phyloP scores from a whole-genome alignment of 2,329 filamentous ascomycete species.

The Fusarium pseudonygamai region DNA sequence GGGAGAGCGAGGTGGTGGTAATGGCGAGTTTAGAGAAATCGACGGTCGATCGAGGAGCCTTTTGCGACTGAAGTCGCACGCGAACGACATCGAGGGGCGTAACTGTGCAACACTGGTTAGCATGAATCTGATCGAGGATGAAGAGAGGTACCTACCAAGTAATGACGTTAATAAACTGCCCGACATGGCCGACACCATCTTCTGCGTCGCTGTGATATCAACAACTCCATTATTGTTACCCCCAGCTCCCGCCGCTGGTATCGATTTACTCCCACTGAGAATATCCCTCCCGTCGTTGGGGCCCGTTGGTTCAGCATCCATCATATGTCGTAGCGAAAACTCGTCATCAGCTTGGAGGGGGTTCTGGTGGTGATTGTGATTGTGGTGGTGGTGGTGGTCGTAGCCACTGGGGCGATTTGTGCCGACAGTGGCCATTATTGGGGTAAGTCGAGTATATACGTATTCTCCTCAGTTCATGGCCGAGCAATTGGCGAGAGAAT shows the following conservation, averaged over 20 bases:
- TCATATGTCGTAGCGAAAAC: constrained; percentile 44
- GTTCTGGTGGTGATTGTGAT: constrained; percentile 24
- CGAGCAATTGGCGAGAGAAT: background rate
- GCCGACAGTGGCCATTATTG: constrained; percentile 38
- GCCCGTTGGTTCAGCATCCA: constrained; percentile 30
- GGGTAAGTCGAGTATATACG: constrained; percentile 5
- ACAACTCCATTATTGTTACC: constrained; percentile 50
- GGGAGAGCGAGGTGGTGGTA: constrained; percentile 67
- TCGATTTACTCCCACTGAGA: constrained; percentile 9
- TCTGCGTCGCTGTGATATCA: constrained; percentile 84
- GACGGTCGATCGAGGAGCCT: constrained; percentile 58
- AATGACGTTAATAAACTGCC: constrained; percentile 91
- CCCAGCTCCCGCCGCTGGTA: constrained; percentile 18
- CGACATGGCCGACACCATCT: constrained; percentile 93
- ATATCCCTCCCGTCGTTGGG: constrained; percentile 13
- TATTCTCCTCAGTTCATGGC: constrained; percentile 27
- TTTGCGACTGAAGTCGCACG: constrained; percentile 90
- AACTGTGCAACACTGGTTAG: constrained; percentile 61
- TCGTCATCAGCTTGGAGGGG: constrained; percentile 43
- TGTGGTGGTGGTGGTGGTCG: constrained; percentile 26
- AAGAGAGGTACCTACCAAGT: constrained; percentile 70
- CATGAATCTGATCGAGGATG: background rate
- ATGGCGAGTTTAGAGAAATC: constrained; percentile 66
- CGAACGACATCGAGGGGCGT: constrained; percentile 97
- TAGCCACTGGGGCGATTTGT: constrained; percentile 37